phyloP scores from a whole-genome alignment of 139 green algal species.

The Chlorokybus atmophyticus region DNA sequence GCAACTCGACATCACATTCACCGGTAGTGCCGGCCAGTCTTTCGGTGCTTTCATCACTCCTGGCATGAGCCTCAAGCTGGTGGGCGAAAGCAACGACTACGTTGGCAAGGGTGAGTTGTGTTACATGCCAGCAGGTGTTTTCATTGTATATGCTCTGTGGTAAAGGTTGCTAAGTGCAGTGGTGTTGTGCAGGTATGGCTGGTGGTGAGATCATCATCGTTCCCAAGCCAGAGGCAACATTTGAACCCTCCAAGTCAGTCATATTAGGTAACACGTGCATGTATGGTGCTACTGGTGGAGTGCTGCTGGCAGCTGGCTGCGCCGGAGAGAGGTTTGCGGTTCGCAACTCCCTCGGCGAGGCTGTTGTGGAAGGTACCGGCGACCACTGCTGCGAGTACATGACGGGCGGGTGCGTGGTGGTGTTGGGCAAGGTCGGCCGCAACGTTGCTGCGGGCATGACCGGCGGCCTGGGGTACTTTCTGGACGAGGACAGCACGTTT shows the following conservation, averaged over 20 bases:
- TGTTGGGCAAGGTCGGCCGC: conserved; percentile 61
- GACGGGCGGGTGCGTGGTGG: conserved; percentile 66
- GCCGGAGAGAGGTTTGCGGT: conserved; percentile 76
- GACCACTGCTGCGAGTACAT: conserved; percentile 99
- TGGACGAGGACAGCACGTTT: conserved; percentile 84
- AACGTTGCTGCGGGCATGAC: conserved; percentile 98
- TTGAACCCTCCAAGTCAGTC: conserved; percentile 45
- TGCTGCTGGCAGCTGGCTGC: conserved; percentile 80
- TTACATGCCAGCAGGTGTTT: no score
- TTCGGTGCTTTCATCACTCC: conserved; percentile 67
- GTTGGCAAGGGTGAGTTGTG: conserved; percentile 94
- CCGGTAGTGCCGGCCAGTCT: conserved; percentile 64
- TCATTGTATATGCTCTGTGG: no score
- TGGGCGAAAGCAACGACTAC: conserved; percentile 97
- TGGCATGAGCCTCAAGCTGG: conserved; percentile 48
- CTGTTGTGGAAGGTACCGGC: conserved; percentile 88
- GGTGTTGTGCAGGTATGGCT: conserved; percentile 89
- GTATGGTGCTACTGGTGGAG: conserved; percentile 90
- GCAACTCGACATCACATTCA: conserved; percentile 55
- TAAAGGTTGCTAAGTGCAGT: no score
- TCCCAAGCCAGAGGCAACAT: conserved; percentile 48
- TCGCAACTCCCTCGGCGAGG: conserved; percentile 78
- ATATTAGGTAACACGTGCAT: conserved; percentile 97
- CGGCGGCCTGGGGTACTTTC: conserved; percentile 92
- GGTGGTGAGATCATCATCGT: conserved; percentile 85